These are phyloP conservation scores for Ogataea pini DNA, from an alignment of 805 yeast genomes.

Conservation along the genomic window DNA sequence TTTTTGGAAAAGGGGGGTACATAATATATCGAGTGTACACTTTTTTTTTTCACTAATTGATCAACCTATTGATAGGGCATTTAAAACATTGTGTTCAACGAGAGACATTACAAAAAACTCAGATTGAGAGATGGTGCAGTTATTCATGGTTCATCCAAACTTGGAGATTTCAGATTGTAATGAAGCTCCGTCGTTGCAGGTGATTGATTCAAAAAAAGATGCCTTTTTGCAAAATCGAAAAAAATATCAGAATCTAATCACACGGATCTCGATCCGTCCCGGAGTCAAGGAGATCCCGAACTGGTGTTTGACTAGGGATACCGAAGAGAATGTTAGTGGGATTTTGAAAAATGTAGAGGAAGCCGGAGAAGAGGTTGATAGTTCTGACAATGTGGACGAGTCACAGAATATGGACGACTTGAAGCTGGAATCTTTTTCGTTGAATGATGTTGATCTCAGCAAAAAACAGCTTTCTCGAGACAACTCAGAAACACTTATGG, in stretches of 20 bases:
- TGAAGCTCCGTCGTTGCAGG: slow-evolving; percentile 22
- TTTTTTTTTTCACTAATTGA: too few relatives aligned
- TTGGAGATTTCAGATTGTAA: slow-evolving; percentile 31
- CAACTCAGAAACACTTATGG: not conserved
- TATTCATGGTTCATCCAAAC: slow-evolving; percentile 36
- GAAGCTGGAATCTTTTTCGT: slow-evolving; percentile 10
- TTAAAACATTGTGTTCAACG: not conserved
- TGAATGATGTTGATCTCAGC: slow-evolving; percentile 13
- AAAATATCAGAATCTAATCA: slow-evolving; percentile 17
- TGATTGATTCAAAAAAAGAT: slow-evolving; percentile 21
- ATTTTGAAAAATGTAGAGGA: slow-evolving; percentile 7
- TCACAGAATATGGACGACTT: slow-evolving; percentile 10
- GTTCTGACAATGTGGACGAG: slow-evolving; percentile 1
- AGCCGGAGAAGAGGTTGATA: not conserved
- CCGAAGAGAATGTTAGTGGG: slow-evolving; percentile 15
- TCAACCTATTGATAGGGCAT: too few relatives aligned
- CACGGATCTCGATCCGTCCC: slow-evolving; percentile 12
- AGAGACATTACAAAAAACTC: not conserved
- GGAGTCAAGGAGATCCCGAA: slow-evolving; percentile 19
- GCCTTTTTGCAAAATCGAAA: slow-evolving; percentile 20
- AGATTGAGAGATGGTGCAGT: slow-evolving; percentile 28
- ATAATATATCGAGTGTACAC: not conserved
- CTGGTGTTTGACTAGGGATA: slow-evolving; percentile 23
- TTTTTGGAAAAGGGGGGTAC: not conserved
- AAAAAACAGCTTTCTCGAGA: not conserved